Percentiles rank a stretch among this genome's conserved stretches.
These are phyloP conservation scores for Barbarea vulgaris DNA, from an alignment of 345 rosid genomes.

Conservation along the genomic window DNA sequence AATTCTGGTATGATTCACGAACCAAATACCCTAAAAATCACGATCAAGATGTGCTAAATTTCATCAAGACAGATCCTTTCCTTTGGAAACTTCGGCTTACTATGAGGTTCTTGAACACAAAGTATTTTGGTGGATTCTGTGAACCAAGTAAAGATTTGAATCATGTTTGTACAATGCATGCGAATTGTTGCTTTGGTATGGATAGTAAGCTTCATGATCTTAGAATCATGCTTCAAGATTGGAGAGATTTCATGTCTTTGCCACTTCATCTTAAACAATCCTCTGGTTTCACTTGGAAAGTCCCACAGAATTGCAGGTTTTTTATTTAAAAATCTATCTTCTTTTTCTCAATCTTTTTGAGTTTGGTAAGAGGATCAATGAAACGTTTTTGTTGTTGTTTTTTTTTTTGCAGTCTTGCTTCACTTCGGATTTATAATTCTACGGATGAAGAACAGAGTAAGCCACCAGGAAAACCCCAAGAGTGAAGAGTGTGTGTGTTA, in stretches of 20 bases:
- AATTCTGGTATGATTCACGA: constrained; percentile 74
- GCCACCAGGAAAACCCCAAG: constrained; percentile 25
- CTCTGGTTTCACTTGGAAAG: constrained; percentile 58
- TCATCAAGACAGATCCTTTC: constrained; percentile 58
- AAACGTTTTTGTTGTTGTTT: neutral
- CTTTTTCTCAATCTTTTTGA: neutral
- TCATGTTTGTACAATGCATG: constrained; percentile 82
- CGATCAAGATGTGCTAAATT: constrained; percentile 80
- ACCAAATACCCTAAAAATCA: constrained; percentile 59
- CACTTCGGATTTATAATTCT: constrained; percentile 43
- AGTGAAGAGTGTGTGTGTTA: constrained; percentile 27
- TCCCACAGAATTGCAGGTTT: constrained; percentile 88
- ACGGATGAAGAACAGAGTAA: constrained; percentile 20
- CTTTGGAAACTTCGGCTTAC: constrained; percentile 50
- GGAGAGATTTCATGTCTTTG: constrained; percentile 62
- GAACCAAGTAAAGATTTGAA: constrained; percentile 82
- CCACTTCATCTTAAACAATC: constrained; percentile 55
- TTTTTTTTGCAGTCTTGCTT: constrained; percentile 50
- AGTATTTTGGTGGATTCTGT: constrained; percentile 82
- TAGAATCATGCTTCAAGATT: constrained; percentile 75
- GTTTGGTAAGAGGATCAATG: constrained; percentile 5
- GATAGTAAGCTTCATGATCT: constrained; percentile 79
- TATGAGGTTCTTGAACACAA: constrained; percentile 75
- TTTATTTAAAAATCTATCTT: neutral
- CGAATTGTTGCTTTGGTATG: constrained; percentile 84